A percentile compares a stretch with the other conserved stretches of the same genome.
These are phyloP conservation scores for Gardenia jasminoides DNA, from an alignment of 257 asterid genomes.

Conservation along the genomic window DNA sequence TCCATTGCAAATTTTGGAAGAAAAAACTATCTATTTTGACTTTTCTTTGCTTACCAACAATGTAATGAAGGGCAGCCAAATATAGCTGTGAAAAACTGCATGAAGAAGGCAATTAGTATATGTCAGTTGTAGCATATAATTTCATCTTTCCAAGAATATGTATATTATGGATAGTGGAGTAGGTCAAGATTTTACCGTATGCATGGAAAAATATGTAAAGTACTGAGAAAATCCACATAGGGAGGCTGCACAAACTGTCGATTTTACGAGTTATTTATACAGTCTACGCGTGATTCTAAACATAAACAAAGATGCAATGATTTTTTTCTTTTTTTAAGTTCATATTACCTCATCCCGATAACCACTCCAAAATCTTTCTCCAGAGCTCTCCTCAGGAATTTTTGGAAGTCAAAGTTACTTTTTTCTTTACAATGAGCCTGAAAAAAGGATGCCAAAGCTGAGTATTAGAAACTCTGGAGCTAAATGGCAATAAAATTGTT, in stretches of 20 bases:
- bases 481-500: background rate
- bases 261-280: background rate
- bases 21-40: too few relatives aligned
- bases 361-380: slow-evolving; percentile 68
- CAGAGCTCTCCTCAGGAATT: slow-evolving; percentile 56
- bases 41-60: slow-evolving; percentile 48
- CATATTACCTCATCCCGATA: slow-evolving; percentile 63
- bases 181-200: slow-evolving; percentile 39
- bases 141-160: background rate
- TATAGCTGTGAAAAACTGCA: slow-evolving; percentile 62
- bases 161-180: background rate
- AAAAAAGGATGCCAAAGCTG: background rate
- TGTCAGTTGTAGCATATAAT: slow-evolving; percentile 7
- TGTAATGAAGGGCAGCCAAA: slow-evolving; percentile 79
- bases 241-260: slow-evolving; percentile 41
- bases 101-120: slow-evolving; percentile 1
- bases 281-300: background rate
- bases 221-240: slow-evolving; percentile 72
- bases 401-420: slow-evolving; percentile 56
- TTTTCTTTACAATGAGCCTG: slow-evolving; percentile 74
- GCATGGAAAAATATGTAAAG: slow-evolving; percentile 84
- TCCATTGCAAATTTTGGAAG: background rate
- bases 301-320: background rate
- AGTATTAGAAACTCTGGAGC: background rate
- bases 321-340: background rate